These are phyloP conservation scores for Paulownia fortunei DNA, from an alignment of 257 asterid species.

Conservation along the genomic window DNA sequence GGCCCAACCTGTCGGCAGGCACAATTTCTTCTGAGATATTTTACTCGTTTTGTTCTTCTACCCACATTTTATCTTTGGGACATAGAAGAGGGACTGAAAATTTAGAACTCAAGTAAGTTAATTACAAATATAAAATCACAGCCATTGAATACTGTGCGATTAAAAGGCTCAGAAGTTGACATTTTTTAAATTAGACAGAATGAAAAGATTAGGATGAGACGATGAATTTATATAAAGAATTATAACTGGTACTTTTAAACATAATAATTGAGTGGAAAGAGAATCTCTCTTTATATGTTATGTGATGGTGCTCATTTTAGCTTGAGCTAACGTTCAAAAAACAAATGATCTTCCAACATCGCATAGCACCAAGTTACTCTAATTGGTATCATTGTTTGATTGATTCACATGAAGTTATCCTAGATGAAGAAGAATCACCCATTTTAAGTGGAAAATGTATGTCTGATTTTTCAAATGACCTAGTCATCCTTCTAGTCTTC, in stretches of 20 bases:
- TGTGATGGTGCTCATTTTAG: neutral
- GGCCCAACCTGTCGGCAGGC: neutral
- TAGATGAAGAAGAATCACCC: neutral
- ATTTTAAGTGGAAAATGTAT: neutral
- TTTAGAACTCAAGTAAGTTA: neutral
- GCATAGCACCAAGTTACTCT: neutral
- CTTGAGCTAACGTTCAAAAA: neutral
- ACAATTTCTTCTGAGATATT: neutral
- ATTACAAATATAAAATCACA: neutral
- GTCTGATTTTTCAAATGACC: too few relatives aligned
- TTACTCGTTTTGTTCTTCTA: neutral
- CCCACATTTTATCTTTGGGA: neutral
- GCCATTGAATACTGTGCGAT: too few relatives aligned
- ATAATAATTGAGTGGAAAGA: too few relatives aligned
- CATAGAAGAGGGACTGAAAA: neutral
- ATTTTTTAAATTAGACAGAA: neutral
- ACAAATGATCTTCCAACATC: neutral
- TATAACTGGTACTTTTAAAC: neutral
- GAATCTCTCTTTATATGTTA: neutral
- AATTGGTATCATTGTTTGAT: neutral
- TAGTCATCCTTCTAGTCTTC: too few relatives aligned
- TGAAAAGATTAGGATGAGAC: neutral
- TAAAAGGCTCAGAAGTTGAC: too few relatives aligned
- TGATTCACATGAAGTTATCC: neutral
- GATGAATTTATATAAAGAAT: neutral